Conservation (phyloP, 1,284 basidiomycete species). For the Polyporus tsugae region DNA sequence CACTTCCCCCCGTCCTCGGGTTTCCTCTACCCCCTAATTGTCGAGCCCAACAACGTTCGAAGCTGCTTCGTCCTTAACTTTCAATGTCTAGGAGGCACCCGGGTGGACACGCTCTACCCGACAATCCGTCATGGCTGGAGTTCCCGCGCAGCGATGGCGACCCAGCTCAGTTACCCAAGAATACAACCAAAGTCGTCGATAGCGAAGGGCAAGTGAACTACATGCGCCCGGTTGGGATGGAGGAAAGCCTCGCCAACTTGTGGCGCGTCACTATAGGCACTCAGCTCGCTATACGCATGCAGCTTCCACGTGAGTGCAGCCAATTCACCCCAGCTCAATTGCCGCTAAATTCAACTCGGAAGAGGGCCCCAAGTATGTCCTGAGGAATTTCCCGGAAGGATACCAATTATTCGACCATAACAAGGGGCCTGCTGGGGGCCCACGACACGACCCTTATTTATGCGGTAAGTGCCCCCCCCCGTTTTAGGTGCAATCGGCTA, state of each 20-base stretch:
- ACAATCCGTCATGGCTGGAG: slow-evolving; percentile 61
- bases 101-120: slow-evolving; percentile 47
- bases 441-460: slow-evolving; percentile 81
- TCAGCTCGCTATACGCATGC: slow-evolving; percentile 61
- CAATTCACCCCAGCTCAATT: background rate
- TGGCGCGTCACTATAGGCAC: slow-evolving; percentile 69
- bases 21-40: slow-evolving; percentile 7
- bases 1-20: background rate
- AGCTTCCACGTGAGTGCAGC: slow-evolving; percentile 54
- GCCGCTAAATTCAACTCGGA: background rate
- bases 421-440: slow-evolving; percentile 60
- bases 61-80: background rate
- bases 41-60: background rate
- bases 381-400: slow-evolving; percentile 69
- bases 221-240: slow-evolving; percentile 60
- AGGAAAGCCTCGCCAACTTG: slow-evolving; percentile 58
- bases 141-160: slow-evolving; percentile 72
- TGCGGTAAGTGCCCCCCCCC: slow-evolving; percentile 57
- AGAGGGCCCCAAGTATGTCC: slow-evolving; percentile 66
- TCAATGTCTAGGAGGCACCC: slow-evolving; percentile 28
- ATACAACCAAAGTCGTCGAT: slow-evolving; percentile 61
- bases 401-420: slow-evolving; percentile 82
- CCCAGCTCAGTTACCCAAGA: slow-evolving; percentile 57
- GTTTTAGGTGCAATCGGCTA: background rate
- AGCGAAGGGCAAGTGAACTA: slow-evolving; percentile 72